Evolutionary conservation across 2,329 filamentous ascomycete species (phyloP).

Genomic region (Nemania diffusa): DNA sequence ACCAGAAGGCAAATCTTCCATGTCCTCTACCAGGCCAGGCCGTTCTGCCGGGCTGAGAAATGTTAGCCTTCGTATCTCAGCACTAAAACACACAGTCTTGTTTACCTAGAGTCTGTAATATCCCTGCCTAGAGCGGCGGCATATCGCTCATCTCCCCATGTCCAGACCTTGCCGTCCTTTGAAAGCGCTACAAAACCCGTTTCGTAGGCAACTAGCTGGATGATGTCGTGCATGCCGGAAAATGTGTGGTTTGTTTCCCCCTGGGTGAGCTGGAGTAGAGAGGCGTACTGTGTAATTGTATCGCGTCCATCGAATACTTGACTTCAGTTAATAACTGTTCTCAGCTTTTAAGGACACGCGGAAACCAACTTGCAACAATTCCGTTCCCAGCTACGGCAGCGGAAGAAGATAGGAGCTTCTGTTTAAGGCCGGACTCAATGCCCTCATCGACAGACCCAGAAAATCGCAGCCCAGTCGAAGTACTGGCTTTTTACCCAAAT

Average conservation of each 20-base stretch:
- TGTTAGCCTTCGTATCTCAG: slow-evolving; percentile 25
- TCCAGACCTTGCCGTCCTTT: slow-evolving; percentile 58
- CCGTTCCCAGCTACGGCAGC: slow-evolving; percentile 52
- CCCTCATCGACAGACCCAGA: slow-evolving; percentile 47
- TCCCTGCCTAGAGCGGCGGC: slow-evolving; percentile 65
- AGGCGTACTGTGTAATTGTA: slow-evolving; percentile 47
- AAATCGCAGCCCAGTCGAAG: slow-evolving; percentile 39
- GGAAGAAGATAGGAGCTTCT: slow-evolving; percentile 40
- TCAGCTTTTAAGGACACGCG: not conserved
- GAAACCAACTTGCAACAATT: slow-evolving; percentile 45
- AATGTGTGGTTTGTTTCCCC: slow-evolving; percentile 35
- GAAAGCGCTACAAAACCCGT: slow-evolving; percentile 61
- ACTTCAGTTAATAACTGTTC: slow-evolving; percentile 29
- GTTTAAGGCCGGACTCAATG: slow-evolving; percentile 34
- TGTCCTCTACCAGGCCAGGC: slow-evolving; percentile 59
- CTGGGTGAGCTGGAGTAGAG: slow-evolving; percentile 23
- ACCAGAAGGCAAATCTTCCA: slow-evolving; percentile 62
- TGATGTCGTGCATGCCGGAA: slow-evolving; percentile 44
- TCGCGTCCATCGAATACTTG: slow-evolving; percentile 43
- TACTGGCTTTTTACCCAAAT: slow-evolving; percentile 39
- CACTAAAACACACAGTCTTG: not conserved
- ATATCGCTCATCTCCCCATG: slow-evolving; percentile 69
- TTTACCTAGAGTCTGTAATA: slow-evolving; percentile 52
- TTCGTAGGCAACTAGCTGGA: slow-evolving; percentile 59
- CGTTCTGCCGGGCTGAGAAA: slow-evolving; percentile 55